Evolutionary conservation across 495 filamentous ascomycete species (phyloP).

Genomic region (Penicillium soppii): DNA sequence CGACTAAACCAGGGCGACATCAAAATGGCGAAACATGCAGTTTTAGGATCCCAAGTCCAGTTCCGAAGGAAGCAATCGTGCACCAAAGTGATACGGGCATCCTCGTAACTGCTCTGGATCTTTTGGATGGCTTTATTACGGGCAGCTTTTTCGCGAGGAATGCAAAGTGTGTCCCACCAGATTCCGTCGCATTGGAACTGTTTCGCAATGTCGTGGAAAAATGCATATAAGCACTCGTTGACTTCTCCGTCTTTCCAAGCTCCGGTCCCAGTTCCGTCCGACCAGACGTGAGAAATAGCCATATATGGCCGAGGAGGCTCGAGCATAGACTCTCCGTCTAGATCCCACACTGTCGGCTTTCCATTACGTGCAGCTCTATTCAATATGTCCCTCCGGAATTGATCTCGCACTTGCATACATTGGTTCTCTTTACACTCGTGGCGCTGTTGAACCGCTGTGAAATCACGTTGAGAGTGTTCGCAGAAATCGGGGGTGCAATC

Average conservation of each 20-base stretch:
- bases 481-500: constrained; percentile 21
- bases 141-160: constrained; percentile 17
- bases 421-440: constrained; percentile 16
- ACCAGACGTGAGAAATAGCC: constrained; percentile 33
- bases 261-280: constrained; percentile 28
- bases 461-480: constrained; percentile 17
- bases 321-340: background rate
- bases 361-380: background rate
- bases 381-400: background rate
- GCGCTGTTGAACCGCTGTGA: constrained; percentile 20
- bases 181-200: constrained; percentile 20
- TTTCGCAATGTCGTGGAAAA: constrained; percentile 17
- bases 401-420: background rate
- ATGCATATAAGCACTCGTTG: constrained; percentile 22
- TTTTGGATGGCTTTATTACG: constrained; percentile 13
- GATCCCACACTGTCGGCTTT: background rate
- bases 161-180: constrained; percentile 31
- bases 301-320: constrained; percentile 16
- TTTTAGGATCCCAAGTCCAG: constrained; percentile 24
- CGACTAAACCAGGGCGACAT: constrained; percentile 30
- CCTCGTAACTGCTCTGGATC: constrained; percentile 20
- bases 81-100: constrained; percentile 26
- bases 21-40: constrained; percentile 21
- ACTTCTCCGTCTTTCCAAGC: constrained; percentile 11
- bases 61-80: constrained; percentile 31